Evolutionary conservation across 1,139 yeast species (phyloP).

Genomic region (Taiozyma sp.): DNA sequence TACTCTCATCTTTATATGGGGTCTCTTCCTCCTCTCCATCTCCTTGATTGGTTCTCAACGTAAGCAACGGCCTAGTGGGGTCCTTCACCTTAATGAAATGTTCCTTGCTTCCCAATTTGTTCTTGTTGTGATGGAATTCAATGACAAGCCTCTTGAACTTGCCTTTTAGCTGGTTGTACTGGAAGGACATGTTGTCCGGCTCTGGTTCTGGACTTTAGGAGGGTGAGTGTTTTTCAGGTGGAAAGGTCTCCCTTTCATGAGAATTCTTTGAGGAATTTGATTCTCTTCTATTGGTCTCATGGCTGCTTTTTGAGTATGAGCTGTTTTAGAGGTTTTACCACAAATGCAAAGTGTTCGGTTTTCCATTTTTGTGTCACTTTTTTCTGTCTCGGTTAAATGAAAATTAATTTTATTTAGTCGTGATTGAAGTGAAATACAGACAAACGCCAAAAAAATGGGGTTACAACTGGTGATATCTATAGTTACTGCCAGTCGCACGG

Average conservation of each 20-base stretch:
- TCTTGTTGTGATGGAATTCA: constrained; percentile 37
- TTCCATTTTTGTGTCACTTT: neutral
- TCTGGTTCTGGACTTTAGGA: neutral
- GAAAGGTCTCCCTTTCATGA: neutral
- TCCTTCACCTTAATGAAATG: constrained; percentile 36
- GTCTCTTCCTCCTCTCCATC: constrained; percentile 18
- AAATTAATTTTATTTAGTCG: neutral
- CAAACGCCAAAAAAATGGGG: no score
- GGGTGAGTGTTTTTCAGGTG: neutral
- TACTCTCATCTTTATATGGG: neutral
- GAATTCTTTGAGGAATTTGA: neutral
- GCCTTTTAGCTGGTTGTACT: constrained; percentile 7
- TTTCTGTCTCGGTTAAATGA: neutral
- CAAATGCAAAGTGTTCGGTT: neutral
- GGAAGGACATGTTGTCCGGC: constrained; percentile 1
- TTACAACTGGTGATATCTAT: no score
- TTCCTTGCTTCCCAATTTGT: constrained; percentile 35
- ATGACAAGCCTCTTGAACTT: constrained; percentile 30
- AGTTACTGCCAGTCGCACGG: no score
- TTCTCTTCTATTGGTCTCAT: neutral
- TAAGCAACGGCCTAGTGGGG: constrained; percentile 33
- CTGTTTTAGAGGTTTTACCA: neutral
- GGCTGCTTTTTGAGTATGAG: neutral
- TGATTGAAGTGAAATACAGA: neutral
- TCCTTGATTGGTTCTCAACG: constrained; percentile 30